Conservation (phyloP, 805 yeast genomes). For the Yamadazyma akitaensis region DNA sequence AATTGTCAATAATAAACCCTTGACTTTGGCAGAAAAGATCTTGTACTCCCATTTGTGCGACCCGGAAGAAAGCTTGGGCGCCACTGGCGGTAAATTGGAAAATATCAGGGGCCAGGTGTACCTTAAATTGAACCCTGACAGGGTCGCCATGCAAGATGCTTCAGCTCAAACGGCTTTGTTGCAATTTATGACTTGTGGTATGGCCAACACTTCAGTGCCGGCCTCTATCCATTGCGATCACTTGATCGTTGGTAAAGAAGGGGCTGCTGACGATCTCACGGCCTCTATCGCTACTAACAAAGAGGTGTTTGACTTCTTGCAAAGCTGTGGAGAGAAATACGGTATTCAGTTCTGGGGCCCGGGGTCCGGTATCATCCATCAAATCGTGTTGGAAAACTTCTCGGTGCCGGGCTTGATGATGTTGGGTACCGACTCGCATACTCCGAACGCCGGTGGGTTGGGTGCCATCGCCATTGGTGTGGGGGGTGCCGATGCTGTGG, state of each 20-base stretch:
- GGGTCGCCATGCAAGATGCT: conserved; percentile 99
- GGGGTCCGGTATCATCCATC: conserved; percentile 98
- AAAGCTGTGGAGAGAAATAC: conserved; percentile 89
- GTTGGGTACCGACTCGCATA: conserved; percentile 98
- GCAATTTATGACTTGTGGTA: conserved; percentile 97
- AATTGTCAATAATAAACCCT: conserved; percentile 65
- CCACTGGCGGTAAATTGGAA: conserved; percentile 44
- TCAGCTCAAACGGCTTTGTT: conserved; percentile 98
- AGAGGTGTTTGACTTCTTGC: conserved; percentile 93
- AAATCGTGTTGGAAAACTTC: conserved; percentile 94
- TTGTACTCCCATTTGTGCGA: conserved; percentile 87
- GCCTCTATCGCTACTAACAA: conserved; percentile 81
- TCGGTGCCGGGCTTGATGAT: conserved; percentile 96
- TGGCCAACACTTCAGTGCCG: conserved; percentile 85
- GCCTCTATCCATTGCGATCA: conserved; percentile 98
- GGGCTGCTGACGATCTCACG: conserved; percentile 80
- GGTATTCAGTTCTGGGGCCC: conserved; percentile 99
- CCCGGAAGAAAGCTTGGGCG: conserved; percentile 75
- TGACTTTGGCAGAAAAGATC: conserved; percentile 93
- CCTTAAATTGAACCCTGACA: conserved; percentile 90
- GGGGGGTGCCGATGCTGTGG: conserved; percentile 99
- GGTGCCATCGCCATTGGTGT: conserved; percentile 99
- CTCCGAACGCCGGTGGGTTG: conserved; percentile 98
- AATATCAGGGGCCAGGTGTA: conserved; percentile 83
- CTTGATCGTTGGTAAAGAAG: conserved; percentile 93